Percentiles rank a stretch among this genome's conserved stretches.
Conservation (phyloP, 129 eudicot species). For the Helianthus tuberosus region DNA sequence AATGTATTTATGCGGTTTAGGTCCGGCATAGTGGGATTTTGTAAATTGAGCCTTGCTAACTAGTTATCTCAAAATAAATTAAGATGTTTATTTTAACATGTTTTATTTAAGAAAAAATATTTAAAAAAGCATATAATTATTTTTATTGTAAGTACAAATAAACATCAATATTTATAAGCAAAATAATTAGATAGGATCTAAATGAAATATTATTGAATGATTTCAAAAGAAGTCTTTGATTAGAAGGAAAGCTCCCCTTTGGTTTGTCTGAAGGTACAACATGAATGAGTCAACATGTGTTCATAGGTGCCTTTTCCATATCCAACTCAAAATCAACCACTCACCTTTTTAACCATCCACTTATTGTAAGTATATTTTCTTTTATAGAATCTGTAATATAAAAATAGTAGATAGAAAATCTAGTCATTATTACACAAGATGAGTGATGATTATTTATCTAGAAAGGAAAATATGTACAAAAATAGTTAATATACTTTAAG, state of each 20-base stretch:
- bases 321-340: slow-evolving; percentile 19
- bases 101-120: too few relatives aligned
- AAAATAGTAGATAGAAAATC: too few relatives aligned
- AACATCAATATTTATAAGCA: neutral
- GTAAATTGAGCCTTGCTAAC: too few relatives aligned
- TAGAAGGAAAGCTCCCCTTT: slow-evolving; percentile 36
- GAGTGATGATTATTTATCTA: too few relatives aligned
- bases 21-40: too few relatives aligned
- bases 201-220: slow-evolving; percentile 9
- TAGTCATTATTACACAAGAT: too few relatives aligned
- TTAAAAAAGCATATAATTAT: too few relatives aligned
- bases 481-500: too few relatives aligned
- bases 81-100: too few relatives aligned
- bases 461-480: too few relatives aligned
- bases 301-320: slow-evolving; percentile 9
- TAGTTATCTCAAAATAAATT: too few relatives aligned
- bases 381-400: neutral
- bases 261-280: slow-evolving; percentile 25
- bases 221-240: slow-evolving; percentile 26
- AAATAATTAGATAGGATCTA: neutral
- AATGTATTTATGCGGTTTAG: too few relatives aligned
- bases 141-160: neutral
- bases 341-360: slow-evolving; percentile 18
- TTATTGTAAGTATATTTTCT: neutral
- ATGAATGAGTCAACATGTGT: neutral